A percentile compares a stretch with the other conserved stretches of the same genome.
These are phyloP conservation scores for Pseudohalonectria lignicola DNA, from an alignment of 2,329 filamentous ascomycete genomes.

Conservation along the genomic window DNA sequence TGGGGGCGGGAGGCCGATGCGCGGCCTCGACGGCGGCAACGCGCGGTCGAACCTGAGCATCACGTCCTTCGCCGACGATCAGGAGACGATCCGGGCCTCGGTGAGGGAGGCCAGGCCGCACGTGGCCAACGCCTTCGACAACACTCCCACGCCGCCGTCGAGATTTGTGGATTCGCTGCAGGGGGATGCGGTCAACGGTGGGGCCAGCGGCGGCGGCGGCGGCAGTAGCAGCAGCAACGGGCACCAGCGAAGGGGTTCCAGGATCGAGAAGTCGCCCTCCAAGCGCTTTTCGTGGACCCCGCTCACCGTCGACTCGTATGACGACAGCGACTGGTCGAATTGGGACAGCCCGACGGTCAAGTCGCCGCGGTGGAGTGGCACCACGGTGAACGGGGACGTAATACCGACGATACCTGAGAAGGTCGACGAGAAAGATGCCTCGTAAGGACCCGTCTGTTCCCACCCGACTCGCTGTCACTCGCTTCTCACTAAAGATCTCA, in stretches of 20 bases:
- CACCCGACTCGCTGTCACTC: too few species aligned
- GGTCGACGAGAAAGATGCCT: slow-evolving; percentile 30
- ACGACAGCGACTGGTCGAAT: slow-evolving; percentile 54
- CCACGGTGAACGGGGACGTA: slow-evolving; percentile 39
- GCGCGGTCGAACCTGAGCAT: background rate
- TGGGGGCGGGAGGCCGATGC: slow-evolving; percentile 23
- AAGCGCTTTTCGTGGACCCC: slow-evolving; percentile 53
- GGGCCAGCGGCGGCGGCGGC: slow-evolving; percentile 13
- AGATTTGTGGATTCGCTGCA: slow-evolving; percentile 6
- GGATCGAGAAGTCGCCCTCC: slow-evolving; percentile 24
- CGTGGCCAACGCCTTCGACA: slow-evolving; percentile 29
- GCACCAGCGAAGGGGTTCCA: slow-evolving; percentile 18
- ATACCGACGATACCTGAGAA: slow-evolving; percentile 33
- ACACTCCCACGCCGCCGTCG: slow-evolving; percentile 11
- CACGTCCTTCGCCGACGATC: slow-evolving; percentile 14
- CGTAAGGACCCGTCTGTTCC: too few species aligned
- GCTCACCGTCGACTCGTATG: slow-evolving; percentile 41
- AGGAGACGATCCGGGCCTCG: slow-evolving; percentile 36
- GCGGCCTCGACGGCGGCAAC: background rate
- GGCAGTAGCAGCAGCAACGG: background rate
- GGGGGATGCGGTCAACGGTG: slow-evolving; percentile 10
- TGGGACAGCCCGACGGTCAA: slow-evolving; percentile 46
- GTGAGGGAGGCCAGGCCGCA: slow-evolving; percentile 25
- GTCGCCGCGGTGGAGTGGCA: slow-evolving; percentile 54
- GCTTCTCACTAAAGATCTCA: too few species aligned